phyloP scores from a whole-genome alignment of 495 filamentous ascomycete species.

The Penicillium alfredii region DNA sequence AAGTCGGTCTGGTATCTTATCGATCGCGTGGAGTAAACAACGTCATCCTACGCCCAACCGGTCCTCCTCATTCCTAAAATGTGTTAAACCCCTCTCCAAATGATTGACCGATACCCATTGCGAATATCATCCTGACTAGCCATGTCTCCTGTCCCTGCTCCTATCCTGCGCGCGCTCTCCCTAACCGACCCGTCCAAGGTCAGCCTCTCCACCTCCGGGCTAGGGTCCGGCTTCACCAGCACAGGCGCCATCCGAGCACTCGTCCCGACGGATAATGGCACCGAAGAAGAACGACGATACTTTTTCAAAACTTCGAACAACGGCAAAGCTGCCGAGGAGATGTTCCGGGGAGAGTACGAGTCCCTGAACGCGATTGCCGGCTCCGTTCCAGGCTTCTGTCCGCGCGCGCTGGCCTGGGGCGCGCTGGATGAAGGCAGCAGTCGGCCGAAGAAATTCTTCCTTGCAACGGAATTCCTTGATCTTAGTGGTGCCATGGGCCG shows the following conservation, averaged over 20 bases:
- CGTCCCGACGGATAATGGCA: conserved; percentile 25
- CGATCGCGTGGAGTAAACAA: too few species aligned
- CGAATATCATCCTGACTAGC: too few species aligned
- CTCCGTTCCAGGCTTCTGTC: conserved; percentile 67
- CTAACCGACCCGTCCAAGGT: conserved; percentile 52
- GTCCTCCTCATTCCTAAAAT: too few species aligned
- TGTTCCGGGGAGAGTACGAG: conserved; percentile 82
- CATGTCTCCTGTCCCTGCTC: conserved; percentile 44
- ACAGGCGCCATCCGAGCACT: conserved; percentile 61
- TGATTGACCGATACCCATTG: too few species aligned
- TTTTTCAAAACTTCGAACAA: conserved; percentile 73
- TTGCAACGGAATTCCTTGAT: conserved; percentile 78
- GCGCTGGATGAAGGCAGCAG: conserved; percentile 41
- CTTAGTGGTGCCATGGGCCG: conserved; percentile 35
- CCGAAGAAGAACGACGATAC: conserved; percentile 54
- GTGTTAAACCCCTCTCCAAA: too few species aligned
- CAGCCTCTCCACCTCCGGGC: conserved; percentile 48
- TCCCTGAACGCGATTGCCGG: conserved; percentile 75
- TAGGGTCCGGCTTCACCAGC: conserved; percentile 70
- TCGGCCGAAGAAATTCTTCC: conserved; percentile 50
- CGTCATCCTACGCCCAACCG: too few species aligned
- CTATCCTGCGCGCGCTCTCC: conserved; percentile 59
- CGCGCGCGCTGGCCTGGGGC: conserved; percentile 65
- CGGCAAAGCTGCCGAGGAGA: conserved; percentile 57
- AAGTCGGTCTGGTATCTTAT: too few species aligned